These are phyloP conservation scores for Globisporangium recalcitrans DNA, from an alignment of 352 stramenopile genomes.

Conservation along the genomic window DNA sequence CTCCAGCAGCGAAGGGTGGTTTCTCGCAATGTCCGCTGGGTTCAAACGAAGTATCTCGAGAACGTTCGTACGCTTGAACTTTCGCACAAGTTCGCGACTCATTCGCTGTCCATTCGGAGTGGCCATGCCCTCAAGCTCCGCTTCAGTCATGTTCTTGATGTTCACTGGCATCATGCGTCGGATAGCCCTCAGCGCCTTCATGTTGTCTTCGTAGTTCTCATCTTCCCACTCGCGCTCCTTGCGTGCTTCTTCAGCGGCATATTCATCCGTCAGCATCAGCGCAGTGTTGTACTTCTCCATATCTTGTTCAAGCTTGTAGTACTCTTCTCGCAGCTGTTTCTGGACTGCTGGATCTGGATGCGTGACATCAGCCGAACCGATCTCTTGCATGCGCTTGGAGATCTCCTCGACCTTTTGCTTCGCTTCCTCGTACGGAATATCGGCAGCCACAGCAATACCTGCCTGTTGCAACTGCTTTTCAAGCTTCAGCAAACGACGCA, in stretches of 20 bases:
- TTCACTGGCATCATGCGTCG: slow-evolving; percentile 91
- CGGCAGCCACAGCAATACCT: slow-evolving; percentile 86
- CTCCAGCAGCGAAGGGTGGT: slow-evolving; percentile 87
- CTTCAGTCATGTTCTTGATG: slow-evolving; percentile 89
- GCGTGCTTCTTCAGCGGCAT: slow-evolving; percentile 78
- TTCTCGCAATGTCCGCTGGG: slow-evolving; percentile 83
- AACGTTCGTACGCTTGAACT: slow-evolving; percentile 92
- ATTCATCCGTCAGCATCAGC: slow-evolving; percentile 86
- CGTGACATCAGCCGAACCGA: slow-evolving; percentile 88
- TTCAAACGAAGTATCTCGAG: slow-evolving; percentile 86
- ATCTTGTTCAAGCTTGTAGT: slow-evolving; percentile 85
- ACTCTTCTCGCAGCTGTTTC: slow-evolving; percentile 81
- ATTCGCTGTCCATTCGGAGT: slow-evolving; percentile 80
- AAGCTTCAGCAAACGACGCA: slow-evolving; percentile 77
- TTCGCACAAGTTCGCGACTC: slow-evolving; percentile 74
- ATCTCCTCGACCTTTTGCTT: slow-evolving; percentile 90
- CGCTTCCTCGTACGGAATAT: slow-evolving; percentile 92
- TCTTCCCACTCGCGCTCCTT: slow-evolving; percentile 90
- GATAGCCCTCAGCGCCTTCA: slow-evolving; percentile 85
- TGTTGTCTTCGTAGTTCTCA: slow-evolving; percentile 81
- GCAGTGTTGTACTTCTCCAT: slow-evolving; percentile 90
- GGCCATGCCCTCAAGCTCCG: slow-evolving; percentile 55
- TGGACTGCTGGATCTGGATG: slow-evolving; percentile 74
- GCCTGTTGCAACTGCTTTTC: slow-evolving; percentile 81
- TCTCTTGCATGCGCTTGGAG: slow-evolving; percentile 88